phyloP scores from a whole-genome alignment of 2,329 filamentous ascomycete genomes.

The Blumeriella jaapii region DNA sequence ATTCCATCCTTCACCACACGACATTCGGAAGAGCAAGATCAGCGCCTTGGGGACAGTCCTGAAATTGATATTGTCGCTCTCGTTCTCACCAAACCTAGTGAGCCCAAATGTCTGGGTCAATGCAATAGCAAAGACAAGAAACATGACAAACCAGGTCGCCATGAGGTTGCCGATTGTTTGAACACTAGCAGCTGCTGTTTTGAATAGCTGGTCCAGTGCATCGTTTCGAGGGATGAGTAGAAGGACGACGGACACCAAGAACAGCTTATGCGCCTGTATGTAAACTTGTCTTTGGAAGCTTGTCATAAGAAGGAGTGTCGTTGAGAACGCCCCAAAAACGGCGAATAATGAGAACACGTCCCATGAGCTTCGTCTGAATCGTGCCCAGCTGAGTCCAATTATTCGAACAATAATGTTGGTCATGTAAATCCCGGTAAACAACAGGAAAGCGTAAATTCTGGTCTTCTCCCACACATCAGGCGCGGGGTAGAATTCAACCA shows the following conservation, averaged over 20 bases:
- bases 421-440: constrained; percentile 72
- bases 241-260: constrained; percentile 79
- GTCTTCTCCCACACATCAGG: constrained; percentile 56
- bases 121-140: constrained; percentile 91
- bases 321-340: constrained; percentile 70
- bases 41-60: constrained; percentile 87
- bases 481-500: constrained; percentile 77
- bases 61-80: constrained; percentile 77
- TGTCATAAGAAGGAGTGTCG: constrained; percentile 64
- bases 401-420: constrained; percentile 76
- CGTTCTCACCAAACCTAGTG: constrained; percentile 69
- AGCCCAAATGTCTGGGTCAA: constrained; percentile 92
- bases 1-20: constrained; percentile 94
- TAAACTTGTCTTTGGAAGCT: constrained; percentile 48
- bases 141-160: constrained; percentile 95
- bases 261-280: constrained; percentile 81
- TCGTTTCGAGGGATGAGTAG: constrained; percentile 93
- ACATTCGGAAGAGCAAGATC: constrained; percentile 86
- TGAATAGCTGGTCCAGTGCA: constrained; percentile 94
- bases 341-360: constrained; percentile 78
- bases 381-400: constrained; percentile 78
- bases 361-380: constrained; percentile 90
- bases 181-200: constrained; percentile 90
- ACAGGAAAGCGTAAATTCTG: constrained; percentile 67
- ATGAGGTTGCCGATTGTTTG: constrained; percentile 83